A percentile compares a stretch with the other conserved stretches of the same genome.
Conservation (phyloP, 495 filamentous ascomycete species). For the Penicillium steckii region DNA sequence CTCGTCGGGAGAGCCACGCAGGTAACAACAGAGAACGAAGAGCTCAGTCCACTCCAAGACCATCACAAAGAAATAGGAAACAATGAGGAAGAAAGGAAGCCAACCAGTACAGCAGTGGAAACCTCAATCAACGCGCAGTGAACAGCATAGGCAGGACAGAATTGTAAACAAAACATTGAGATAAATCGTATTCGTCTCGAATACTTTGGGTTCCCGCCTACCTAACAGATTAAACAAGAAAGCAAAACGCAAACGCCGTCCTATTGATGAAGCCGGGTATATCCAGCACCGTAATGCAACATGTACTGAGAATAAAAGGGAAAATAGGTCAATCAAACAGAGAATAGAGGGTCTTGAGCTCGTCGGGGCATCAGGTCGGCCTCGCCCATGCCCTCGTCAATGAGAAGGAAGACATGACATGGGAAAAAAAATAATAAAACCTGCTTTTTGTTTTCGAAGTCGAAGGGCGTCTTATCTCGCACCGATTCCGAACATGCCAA, state of each 20-base stretch:
- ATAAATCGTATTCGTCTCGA: conserved; percentile 29
- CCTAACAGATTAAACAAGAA: conserved; percentile 1
- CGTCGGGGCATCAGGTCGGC: background rate
- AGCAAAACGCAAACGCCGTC: conserved; percentile 37
- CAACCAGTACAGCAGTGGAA: conserved; percentile 31
- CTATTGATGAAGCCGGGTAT: conserved; percentile 52
- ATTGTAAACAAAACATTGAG: conserved; percentile 14
- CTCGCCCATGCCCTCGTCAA: conserved; percentile 14
- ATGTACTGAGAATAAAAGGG: conserved; percentile 43
- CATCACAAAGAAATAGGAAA: background rate
- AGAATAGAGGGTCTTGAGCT: conserved; percentile 8
- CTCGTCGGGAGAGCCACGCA: background rate
- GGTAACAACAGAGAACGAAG: background rate
- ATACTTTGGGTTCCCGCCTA: conserved; percentile 29
- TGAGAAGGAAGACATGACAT: conserved; percentile 12
- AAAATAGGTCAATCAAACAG: conserved; percentile 19
- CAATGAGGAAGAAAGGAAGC: too few species aligned
- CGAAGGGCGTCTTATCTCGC: conserved; percentile 33
- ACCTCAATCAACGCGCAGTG: conserved; percentile 13
- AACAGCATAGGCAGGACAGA: conserved; percentile 16
- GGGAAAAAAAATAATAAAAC: conserved; percentile 16
- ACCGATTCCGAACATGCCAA: conserved; percentile 50
- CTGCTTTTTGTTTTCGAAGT: conserved; percentile 24
- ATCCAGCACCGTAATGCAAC: conserved; percentile 56
- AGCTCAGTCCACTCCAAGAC: background rate